These are phyloP conservation scores for Venturia nashicola DNA, from an alignment of 2,329 filamentous ascomycete species.

Conservation along the genomic window DNA sequence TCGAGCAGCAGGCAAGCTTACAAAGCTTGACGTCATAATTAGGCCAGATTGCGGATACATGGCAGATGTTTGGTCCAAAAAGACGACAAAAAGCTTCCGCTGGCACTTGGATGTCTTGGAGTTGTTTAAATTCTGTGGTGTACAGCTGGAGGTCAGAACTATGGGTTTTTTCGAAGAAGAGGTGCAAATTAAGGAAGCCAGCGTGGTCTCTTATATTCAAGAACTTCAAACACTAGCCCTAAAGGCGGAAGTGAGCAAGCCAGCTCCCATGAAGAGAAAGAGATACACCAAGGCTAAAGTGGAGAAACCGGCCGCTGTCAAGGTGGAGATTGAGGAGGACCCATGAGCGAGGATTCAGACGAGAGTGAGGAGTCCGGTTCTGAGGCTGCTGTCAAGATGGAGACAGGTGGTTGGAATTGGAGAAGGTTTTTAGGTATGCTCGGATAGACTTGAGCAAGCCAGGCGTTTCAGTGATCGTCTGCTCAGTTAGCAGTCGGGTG, in stretches of 20 bases:
- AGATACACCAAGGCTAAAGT: not conserved
- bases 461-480: not conserved
- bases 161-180: no score
- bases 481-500: not conserved
- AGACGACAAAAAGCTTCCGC: not conserved
- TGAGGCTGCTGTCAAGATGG: no score
- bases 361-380: no score
- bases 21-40: not conserved
- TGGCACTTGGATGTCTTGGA: not conserved
- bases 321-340: not conserved
- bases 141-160: not conserved
- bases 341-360: not conserved
- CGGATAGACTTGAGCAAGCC: not conserved
- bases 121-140: not conserved
- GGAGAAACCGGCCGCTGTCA: not conserved
- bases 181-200: not conserved
- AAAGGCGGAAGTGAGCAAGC: not conserved
- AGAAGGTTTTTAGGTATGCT: not conserved
- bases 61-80: not conserved
- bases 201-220: not conserved
- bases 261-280: not conserved
- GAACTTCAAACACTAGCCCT: not conserved
- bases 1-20: not conserved
- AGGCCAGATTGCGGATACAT: not conserved
- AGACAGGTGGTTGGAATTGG: no score